phyloP scores from a whole-genome alignment of 768 basidiomycete genomes.

The Tulasnella sp. region DNA sequence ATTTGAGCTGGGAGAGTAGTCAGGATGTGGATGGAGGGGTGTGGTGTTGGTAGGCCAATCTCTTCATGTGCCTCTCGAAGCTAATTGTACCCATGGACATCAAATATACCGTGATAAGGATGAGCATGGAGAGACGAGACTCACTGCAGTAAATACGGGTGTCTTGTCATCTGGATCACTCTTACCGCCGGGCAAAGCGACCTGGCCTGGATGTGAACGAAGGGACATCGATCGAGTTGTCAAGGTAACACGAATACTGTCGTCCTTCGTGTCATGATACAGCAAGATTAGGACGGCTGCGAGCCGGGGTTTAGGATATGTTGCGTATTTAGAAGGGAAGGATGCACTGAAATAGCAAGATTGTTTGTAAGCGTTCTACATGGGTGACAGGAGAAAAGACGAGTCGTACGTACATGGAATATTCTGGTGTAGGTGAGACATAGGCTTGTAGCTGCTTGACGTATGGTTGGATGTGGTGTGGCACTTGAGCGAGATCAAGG shows the following conservation, averaged over 20 bases:
- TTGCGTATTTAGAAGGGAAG: constrained; percentile 7
- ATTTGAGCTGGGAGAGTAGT: constrained; percentile 56
- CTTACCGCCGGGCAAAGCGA: constrained; percentile 71
- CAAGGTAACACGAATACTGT: constrained; percentile 60
- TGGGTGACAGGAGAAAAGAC: not conserved
- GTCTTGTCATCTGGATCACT: constrained; percentile 54
- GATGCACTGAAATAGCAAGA: not conserved
- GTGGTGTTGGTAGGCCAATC: constrained; percentile 49
- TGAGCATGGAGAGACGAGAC: constrained; percentile 22
- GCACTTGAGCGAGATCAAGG: not conserved
- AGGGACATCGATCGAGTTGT: constrained; percentile 76
- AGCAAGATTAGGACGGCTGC: constrained; percentile 74
- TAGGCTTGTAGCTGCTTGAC: not conserved
- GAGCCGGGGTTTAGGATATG: constrained; percentile 25
- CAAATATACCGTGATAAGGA: not conserved
- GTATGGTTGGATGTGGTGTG: not conserved
- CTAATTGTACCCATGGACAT: constrained; percentile 40
- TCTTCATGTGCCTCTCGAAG: constrained; percentile 80
- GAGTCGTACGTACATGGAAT: constrained; percentile 2
- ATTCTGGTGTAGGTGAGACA: not conserved
- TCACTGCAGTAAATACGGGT: constrained; percentile 64
- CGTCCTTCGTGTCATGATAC: constrained; percentile 47
- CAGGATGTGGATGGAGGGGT: constrained; percentile 41
- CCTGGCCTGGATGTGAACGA: constrained; percentile 63
- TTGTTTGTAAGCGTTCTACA: not conserved